phyloP scores from a whole-genome alignment of 139 green algal genomes.

The Nannochloris sp. region DNA sequence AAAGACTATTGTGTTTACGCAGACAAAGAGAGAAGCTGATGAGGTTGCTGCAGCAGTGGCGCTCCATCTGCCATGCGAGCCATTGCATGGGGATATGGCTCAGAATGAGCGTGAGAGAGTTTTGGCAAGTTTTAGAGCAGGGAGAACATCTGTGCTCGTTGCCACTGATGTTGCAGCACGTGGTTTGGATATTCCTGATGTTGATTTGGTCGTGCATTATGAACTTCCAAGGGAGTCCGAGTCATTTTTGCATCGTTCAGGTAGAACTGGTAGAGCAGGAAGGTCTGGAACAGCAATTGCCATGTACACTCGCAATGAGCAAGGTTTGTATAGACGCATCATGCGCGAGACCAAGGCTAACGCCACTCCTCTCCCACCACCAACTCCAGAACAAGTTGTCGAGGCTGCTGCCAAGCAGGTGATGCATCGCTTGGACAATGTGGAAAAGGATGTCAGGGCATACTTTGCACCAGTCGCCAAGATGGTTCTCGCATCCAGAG shows the following conservation, averaged over 20 bases:
- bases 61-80: constrained; percentile 31
- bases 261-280: constrained; percentile 63
- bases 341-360: constrained; percentile 41
- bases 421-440: constrained; percentile 56
- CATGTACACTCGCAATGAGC: constrained; percentile 60
- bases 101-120: constrained; percentile 47
- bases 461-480: constrained; percentile 78
- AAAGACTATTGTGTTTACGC: constrained; percentile 74
- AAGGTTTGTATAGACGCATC: constrained; percentile 52
- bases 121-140: constrained; percentile 74
- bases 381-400: constrained; percentile 50
- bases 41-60: constrained; percentile 56
- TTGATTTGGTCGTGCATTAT: constrained; percentile 57
- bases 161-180: constrained; percentile 94
- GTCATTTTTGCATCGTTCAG: constrained; percentile 46
- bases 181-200: constrained; percentile 86
- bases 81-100: constrained; percentile 62
- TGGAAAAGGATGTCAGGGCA: constrained; percentile 59
- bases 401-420: constrained; percentile 46
- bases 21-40: constrained; percentile 82
- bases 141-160: constrained; percentile 68
- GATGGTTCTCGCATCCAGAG: constrained; percentile 48
- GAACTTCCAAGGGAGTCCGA: constrained; percentile 41
- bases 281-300: constrained; percentile 70
- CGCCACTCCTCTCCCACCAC: constrained; percentile 39